Percentiles rank a stretch among this genome's conserved stretches.
Evolutionary conservation across 495 filamentous ascomycete genomes (phyloP).

Genomic region (Neurospora tetrasperma): DNA sequence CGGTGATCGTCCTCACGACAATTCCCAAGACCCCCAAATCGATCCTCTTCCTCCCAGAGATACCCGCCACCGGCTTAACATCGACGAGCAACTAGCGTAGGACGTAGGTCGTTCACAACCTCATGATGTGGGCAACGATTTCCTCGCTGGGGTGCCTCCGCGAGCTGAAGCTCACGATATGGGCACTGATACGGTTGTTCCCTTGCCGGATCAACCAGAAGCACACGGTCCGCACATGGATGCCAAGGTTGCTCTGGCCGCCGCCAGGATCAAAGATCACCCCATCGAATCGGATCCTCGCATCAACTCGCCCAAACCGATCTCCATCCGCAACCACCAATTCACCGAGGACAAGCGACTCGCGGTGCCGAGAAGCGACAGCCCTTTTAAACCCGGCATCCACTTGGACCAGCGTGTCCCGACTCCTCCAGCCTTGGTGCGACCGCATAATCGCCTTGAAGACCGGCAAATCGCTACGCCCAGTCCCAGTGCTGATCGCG

Average conservation of each 20-base stretch:
- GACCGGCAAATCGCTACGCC: slow-evolving; percentile 8
- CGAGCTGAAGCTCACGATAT: background rate
- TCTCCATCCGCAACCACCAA: slow-evolving; percentile 4
- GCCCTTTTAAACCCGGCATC: slow-evolving; percentile 5
- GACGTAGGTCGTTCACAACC: background rate
- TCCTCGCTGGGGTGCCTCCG: background rate
- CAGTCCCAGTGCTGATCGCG: slow-evolving; percentile 7
- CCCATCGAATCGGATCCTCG: slow-evolving; percentile 7
- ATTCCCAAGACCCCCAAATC: background rate
- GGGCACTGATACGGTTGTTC: background rate
- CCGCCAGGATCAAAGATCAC: background rate
- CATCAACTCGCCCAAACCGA: slow-evolving; percentile 2
- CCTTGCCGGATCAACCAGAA: background rate
- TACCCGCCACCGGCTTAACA: background rate
- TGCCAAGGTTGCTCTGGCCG: background rate
- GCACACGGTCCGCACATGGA: slow-evolving; percentile 1
- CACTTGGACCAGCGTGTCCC: slow-evolving; percentile 10
- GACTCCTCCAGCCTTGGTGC: slow-evolving; percentile 6
- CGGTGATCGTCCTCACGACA: background rate
- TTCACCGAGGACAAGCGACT: slow-evolving; percentile 10
- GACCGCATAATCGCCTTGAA: slow-evolving; percentile 7
- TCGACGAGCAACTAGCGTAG: background rate
- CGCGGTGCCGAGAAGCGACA: background rate
- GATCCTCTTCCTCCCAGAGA: too few relatives aligned
- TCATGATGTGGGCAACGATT: background rate